These are phyloP conservation scores for Penicillium sp. DNA, from an alignment of 2,329 filamentous ascomycete genomes.

Conservation along the genomic window DNA sequence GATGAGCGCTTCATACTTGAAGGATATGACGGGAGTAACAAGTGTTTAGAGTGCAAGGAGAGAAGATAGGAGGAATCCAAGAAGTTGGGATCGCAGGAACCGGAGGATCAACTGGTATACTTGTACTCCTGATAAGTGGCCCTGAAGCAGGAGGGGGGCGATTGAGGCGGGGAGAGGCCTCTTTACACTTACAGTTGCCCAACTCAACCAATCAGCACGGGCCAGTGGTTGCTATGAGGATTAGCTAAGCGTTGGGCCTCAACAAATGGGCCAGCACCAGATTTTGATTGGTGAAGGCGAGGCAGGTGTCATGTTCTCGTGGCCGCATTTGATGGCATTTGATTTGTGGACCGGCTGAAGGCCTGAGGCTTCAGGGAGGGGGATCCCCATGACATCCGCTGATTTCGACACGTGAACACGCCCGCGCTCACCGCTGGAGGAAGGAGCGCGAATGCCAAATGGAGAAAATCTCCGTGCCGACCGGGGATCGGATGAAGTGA, in stretches of 20 bases:
- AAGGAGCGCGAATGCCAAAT: neutral
- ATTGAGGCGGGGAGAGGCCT: neutral
- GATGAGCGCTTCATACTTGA: conserved; percentile 16
- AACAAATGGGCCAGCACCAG: conserved; percentile 6
- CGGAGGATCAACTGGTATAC: neutral
- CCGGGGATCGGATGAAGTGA: too few relatives aligned
- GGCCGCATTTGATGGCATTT: too few relatives aligned
- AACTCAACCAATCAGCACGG: neutral
- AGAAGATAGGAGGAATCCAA: neutral
- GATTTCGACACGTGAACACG: neutral
- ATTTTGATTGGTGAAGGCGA: neutral
- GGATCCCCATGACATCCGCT: neutral
- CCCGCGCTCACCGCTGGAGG: neutral
- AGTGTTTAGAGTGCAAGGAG: neutral
- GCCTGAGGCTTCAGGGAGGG: neutral
- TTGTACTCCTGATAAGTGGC: conserved; percentile 1
- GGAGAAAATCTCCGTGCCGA: neutral
- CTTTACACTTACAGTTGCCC: too few relatives aligned
- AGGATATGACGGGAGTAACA: neutral
- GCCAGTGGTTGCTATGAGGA: neutral
- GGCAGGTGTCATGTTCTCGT: too few relatives aligned
- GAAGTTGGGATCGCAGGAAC: neutral
- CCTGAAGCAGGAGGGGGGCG: conserved; percentile 1
- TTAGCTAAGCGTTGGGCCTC: conserved; percentile 12
- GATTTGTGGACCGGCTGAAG: too few relatives aligned